Evolutionary conservation across 73 alveolate species (phyloP), one percentile per base, ranked within the genome.

Genomic region (Tetrahymena borealis): DNA sequence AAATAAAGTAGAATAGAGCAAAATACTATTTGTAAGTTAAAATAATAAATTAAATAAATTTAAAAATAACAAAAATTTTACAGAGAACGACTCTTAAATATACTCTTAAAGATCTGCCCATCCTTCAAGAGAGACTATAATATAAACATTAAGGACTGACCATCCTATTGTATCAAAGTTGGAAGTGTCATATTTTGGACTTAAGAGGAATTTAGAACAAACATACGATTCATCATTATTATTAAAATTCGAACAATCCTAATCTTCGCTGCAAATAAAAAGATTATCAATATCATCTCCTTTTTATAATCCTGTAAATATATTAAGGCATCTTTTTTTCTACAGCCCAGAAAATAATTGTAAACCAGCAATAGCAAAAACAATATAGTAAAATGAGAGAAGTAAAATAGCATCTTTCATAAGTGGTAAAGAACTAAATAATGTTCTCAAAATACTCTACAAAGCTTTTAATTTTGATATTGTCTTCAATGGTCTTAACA

Each of bases 401-500:
- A 98, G 98, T 40, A 97, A 95, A 6, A 96, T 93, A 3, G 99
- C 98, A 90, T 97, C 98, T 35, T 96, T 95, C 78, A 98, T 97
- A 38, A 96, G 96, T 32, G 98, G 96, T n/a, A 98, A 91, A 33
- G 99, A 95, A 32, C 97, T 95, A 38, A 98, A 93, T 39, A 98
- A 91, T 20, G 99, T 98, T 12, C 96, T 93, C 10, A 98, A 98
- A 92, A 98, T 96, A 41, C 96, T 95, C 92, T 97, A 94, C 16
- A 98, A 91, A 38, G 99, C 99, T 94, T 98, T 98, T 35, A 98
- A 94, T 40, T 98, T 94, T 77, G 99, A 97, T 33, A 98, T 98
- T 32, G 99, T 96, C 91, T 97, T 97, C 78, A 98, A 90, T 32
- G 99, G 99, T 93, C 99, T 97, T n/a, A 98, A 79, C 36, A 98